These are phyloP conservation scores for Trichoderma lentiforme DNA, from an alignment of 2,329 filamentous ascomycete genomes.

Conservation along the genomic window DNA sequence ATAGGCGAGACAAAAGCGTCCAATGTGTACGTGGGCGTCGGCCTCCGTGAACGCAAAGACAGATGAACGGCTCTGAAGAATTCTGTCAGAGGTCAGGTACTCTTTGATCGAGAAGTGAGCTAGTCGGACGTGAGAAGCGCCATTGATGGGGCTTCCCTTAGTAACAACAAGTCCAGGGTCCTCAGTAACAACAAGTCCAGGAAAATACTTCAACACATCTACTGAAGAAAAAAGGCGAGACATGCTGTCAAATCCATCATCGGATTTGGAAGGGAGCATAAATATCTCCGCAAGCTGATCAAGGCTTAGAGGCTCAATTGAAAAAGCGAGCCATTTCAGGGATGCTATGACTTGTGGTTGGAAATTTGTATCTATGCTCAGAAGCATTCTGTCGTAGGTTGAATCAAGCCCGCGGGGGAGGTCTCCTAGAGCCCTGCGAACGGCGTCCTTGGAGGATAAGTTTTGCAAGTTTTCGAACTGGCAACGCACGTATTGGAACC, in stretches of 20 bases:
- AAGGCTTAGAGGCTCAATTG: not conserved
- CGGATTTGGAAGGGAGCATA: not conserved
- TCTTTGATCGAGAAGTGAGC: conserved; percentile 19
- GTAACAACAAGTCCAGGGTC: not conserved
- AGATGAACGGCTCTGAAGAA: not conserved
- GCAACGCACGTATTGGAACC: conserved; percentile 13
- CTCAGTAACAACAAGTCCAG: not conserved
- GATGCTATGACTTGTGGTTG: not conserved
- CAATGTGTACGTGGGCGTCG: conserved; percentile 9
- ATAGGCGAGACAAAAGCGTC: conserved; percentile 5
- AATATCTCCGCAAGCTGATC: conserved; percentile 9
- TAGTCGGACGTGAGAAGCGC: not conserved
- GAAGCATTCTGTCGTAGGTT: conserved; percentile 15
- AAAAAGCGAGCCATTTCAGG: conserved; percentile 17
- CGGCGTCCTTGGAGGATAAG: not conserved
- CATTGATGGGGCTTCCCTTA: not conserved
- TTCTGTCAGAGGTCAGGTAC: conserved; percentile 11
- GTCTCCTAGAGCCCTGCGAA: not conserved
- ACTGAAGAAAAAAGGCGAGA: not conserved
- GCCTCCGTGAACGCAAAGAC: conserved; percentile 3
- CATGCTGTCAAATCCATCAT: not conserved
- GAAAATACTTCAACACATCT: conserved; percentile 5
- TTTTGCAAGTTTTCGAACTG: not conserved
- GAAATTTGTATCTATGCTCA: not conserved
- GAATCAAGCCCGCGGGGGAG: conserved; percentile 12